A percentile compares a stretch with the other conserved stretches of the same genome.
These are phyloP conservation scores for Talaromyces stipitatus DNA, from an alignment of 495 filamentous ascomycete genomes.

Conservation along the genomic window DNA sequence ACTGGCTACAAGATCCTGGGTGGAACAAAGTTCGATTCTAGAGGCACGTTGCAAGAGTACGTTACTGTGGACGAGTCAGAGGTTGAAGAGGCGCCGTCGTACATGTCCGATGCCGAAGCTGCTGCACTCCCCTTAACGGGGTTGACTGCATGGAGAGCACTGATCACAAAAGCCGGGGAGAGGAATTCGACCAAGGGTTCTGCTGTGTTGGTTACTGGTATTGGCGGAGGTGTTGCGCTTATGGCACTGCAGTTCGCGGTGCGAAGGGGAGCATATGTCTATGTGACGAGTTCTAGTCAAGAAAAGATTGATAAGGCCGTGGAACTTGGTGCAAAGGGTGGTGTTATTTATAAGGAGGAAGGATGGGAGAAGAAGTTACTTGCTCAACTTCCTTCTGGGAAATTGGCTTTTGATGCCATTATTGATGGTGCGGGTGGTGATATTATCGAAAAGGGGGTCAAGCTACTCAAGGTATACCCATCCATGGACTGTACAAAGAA, in stretches of 20 bases:
- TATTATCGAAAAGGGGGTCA: conserved; percentile 49
- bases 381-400: conserved; percentile 42
- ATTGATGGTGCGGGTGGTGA: conserved; percentile 75
- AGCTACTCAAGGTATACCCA: conserved; percentile 43
- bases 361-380: conserved; percentile 64
- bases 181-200: conserved; percentile 46
- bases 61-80: conserved; percentile 61
- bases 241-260: conserved; percentile 63
- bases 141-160: conserved; percentile 79
- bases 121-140: conserved; percentile 77
- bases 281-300: conserved; percentile 56
- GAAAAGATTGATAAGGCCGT: conserved; percentile 59
- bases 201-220: conserved; percentile 68
- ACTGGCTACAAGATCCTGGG: conserved; percentile 63
- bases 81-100: conserved; percentile 64
- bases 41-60: conserved; percentile 66
- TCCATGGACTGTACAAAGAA: not conserved
- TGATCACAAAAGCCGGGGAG: conserved; percentile 60
- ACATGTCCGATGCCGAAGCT: conserved; percentile 63
- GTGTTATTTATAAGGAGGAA: conserved; percentile 57
- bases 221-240: conserved; percentile 74
- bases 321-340: conserved; percentile 59
- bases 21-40: conserved; percentile 50
- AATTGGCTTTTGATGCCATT: conserved; percentile 58
- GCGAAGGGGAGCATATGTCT: conserved; percentile 56